Evolutionary conservation across 2,329 filamentous ascomycete species (phyloP).

Genomic region (Fusarium liriodendri): DNA sequence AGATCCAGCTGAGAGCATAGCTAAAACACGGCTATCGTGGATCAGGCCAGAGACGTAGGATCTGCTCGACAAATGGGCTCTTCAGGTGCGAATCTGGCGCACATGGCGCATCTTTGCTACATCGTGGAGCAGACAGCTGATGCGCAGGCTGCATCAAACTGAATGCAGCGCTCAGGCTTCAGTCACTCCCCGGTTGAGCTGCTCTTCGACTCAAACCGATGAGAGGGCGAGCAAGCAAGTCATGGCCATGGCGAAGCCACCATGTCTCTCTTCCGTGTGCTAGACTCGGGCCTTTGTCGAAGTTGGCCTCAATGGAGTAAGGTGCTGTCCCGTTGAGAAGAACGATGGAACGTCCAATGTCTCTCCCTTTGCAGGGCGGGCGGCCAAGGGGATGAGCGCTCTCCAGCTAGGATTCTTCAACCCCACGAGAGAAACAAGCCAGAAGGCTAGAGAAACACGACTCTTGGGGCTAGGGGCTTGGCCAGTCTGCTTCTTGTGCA

Average conservation of each 20-base stretch:
- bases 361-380: constrained; percentile 19
- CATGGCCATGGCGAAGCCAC: constrained; percentile 8
- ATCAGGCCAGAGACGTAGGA: constrained; percentile 26
- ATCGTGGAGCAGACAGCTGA: constrained; percentile 12
- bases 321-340: constrained; percentile 4
- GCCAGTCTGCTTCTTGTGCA: constrained; percentile 29
- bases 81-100: constrained; percentile 8
- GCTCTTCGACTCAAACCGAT: constrained; percentile 5
- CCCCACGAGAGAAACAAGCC: constrained; percentile 37
- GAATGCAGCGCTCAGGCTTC: constrained; percentile 5
- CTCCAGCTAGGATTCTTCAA: constrained; percentile 13
- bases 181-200: constrained; percentile 5
- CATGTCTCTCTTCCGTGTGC: not conserved
- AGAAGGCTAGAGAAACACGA: constrained; percentile 36
- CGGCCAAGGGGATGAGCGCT: constrained; percentile 4
- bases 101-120: constrained; percentile 2
- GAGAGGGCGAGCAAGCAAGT: not conserved
- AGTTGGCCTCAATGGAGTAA: constrained; percentile 1
- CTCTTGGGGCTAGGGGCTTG: constrained; percentile 25
- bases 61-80: constrained; percentile 24
- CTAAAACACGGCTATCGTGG: constrained; percentile 28
- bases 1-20: constrained; percentile 30
- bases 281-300: constrained; percentile 9
- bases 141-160: constrained; percentile 21
- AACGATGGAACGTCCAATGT: constrained; percentile 16